Percentiles rank a stretch among this genome's conserved stretches.
These are phyloP conservation scores for Xerocomellus amylosporus DNA, from an alignment of 768 basidiomycete genomes.

Conservation along the genomic window DNA sequence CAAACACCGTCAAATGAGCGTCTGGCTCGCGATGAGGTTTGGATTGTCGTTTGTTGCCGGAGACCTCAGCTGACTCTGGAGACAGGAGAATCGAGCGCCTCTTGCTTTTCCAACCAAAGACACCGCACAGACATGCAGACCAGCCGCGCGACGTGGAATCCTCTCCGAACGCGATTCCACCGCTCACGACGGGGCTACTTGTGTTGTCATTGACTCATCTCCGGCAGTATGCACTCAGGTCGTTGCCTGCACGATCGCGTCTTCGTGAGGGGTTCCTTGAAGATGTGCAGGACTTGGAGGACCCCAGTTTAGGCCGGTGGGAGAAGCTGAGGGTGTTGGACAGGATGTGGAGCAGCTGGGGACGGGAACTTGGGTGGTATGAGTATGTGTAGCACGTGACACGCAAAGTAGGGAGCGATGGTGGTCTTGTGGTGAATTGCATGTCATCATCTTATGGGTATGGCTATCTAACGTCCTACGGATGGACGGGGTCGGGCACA, in stretches of 20 bases:
- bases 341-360: slow-evolving; percentile 90
- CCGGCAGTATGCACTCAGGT: slow-evolving; percentile 57
- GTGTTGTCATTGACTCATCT: slow-evolving; percentile 68
- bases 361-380: slow-evolving; percentile 61
- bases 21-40: slow-evolving; percentile 72
- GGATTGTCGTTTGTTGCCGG: background rate
- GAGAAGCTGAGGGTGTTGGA: slow-evolving; percentile 80
- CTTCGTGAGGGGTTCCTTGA: slow-evolving; percentile 79
- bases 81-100: slow-evolving; percentile 66
- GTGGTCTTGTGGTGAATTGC: background rate
- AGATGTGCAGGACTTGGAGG: slow-evolving; percentile 80
- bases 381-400: slow-evolving; percentile 10
- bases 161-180: slow-evolving; percentile 29
- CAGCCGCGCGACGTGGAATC: background rate
- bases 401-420: too few species aligned
- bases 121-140: slow-evolving; percentile 14
- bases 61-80: slow-evolving; percentile 5
- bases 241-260: slow-evolving; percentile 55
- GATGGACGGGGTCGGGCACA: slow-evolving; percentile 84
- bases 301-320: slow-evolving; percentile 59
- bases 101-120: slow-evolving; percentile 48
- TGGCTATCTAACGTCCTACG: slow-evolving; percentile 71
- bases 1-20: slow-evolving; percentile 45
- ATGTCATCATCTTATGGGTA: slow-evolving; percentile 42
- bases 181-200: slow-evolving; percentile 70